Evolutionary conservation across 2,329 filamentous ascomycete genomes (phyloP), one percentile per base, ranked within the genome.

Genomic region (Botrytis porri): DNA sequence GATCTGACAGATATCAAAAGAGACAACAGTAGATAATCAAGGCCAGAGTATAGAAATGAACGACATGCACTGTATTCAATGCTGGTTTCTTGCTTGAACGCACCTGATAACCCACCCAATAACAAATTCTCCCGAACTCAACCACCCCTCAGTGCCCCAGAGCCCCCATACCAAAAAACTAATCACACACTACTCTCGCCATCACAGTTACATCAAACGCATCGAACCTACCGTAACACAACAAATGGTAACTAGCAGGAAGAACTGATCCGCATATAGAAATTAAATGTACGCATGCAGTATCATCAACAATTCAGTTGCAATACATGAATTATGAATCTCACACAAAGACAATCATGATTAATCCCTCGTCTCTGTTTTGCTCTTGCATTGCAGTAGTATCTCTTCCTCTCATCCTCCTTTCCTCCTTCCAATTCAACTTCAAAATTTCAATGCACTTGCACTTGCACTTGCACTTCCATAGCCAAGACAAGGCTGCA

Each of bases 401-500:
- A 35, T 59, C 29, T 29, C 10, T 57, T 57, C 29, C 18, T 25
- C 45, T 48, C 43, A 18, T 45, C 18, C 43, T 20, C 43, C 8
- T 9, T 20, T 25, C 22, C 45, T n/a, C 45, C 10, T 25, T 6
- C 4, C 22, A 25, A 12, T n/a, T n/a, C 45, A 14, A 25, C 45
- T 51, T 22, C 45, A 51, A 48, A 4, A 22, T 35, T 9, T 29
- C 29, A 48, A 65, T 65, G 62, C 62, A 65, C 62, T 65, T 65
- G 41, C 62, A 65, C 25, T 18, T 65, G 62, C 62, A 65, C 62
- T 65, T 65, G 41, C 62, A 65, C 25, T 18, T 39, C 7, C 62
- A 65, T 35, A 35, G 62, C 41, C 62, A 65, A 65, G 62, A 48
- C 29, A 65, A 37, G 43, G 41, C 62, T 35, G 62, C 63, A 65